A percentile compares a stretch with the other conserved stretches of the same genome.
These are phyloP conservation scores for Penicillium argentinense DNA, from an alignment of 495 filamentous ascomycete genomes.

Conservation along the genomic window DNA sequence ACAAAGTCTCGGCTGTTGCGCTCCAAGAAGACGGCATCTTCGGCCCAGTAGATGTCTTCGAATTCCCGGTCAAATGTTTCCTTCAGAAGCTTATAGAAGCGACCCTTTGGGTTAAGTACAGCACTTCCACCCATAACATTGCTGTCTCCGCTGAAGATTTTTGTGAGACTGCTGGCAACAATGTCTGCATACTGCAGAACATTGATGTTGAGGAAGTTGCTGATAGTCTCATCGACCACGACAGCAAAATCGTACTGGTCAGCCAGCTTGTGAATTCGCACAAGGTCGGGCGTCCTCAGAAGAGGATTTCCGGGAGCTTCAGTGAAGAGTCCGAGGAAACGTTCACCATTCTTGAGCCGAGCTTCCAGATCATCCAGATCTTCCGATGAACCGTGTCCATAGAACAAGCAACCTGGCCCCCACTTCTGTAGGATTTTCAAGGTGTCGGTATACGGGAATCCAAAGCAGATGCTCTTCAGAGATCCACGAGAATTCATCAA, in stretches of 20 bases:
- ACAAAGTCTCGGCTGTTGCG: constrained; percentile 93
- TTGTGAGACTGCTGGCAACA: constrained; percentile 90
- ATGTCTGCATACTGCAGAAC: constrained; percentile 87
- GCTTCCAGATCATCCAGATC: constrained; percentile 86
- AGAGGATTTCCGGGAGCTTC: constrained; percentile 95
- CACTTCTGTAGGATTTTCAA: constrained; percentile 94
- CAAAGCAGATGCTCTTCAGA: constrained; percentile 43
- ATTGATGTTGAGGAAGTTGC: constrained; percentile 94
- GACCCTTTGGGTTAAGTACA: constrained; percentile 78
- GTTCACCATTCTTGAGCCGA: constrained; percentile 69
- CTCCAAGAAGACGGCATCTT: constrained; percentile 93
- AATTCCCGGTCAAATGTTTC: constrained; percentile 58
- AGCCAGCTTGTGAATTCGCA: constrained; percentile 74
- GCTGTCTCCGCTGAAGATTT: constrained; percentile 94
- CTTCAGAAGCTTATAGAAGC: constrained; percentile 70
- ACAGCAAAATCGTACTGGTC: constrained; percentile 86
- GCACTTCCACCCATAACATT: constrained; percentile 96
- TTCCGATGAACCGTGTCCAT: constrained; percentile 75
- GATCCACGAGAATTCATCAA: constrained; percentile 55
- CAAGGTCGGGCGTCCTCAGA: constrained; percentile 78
- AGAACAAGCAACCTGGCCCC: constrained; percentile 87
- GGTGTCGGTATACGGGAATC: constrained; percentile 95
- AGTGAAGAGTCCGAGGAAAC: constrained; percentile 83
- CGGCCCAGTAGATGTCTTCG: constrained; percentile 90
- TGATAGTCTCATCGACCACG: constrained; percentile 93